Evolutionary conservation across 441 rosid species (phyloP).

Genomic region (Oxalis stricta): DNA sequence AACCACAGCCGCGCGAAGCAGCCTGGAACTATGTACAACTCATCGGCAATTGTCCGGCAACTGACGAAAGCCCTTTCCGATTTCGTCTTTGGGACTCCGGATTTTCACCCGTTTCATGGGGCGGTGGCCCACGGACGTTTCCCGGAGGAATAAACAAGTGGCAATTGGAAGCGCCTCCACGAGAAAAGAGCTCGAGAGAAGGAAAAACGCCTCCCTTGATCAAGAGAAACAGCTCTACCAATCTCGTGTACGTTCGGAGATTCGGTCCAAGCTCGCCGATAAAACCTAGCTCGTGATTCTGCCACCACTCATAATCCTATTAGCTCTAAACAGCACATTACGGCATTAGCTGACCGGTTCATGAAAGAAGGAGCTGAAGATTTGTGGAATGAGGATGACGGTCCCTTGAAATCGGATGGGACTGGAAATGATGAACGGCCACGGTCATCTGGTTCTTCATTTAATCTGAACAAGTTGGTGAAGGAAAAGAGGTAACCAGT

Average conservation of each 20-base stretch:
- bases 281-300: constrained; percentile 14
- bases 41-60: constrained; percentile 25
- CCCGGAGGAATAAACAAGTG: constrained; percentile 93
- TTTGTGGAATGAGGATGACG: constrained; percentile 80
- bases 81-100: constrained; percentile 13
- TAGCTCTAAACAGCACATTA: constrained; percentile 53
- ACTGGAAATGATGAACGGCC: too few relatives aligned
- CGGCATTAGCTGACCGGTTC: constrained; percentile 79
- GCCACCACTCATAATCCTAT: constrained; percentile 26
- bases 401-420: constrained; percentile 36
- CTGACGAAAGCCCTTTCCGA: constrained; percentile 18
- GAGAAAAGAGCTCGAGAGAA: constrained; percentile 87
- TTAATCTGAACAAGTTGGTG: constrained; percentile 36
- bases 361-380: constrained; percentile 81
- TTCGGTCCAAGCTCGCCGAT: constrained; percentile 39
- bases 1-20: too few relatives aligned
- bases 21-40: constrained; percentile 40
- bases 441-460: constrained; percentile 16
- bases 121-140: constrained; percentile 91
- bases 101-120: constrained; percentile 56
- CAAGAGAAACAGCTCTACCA: constrained; percentile 91
- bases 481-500: constrained; percentile 11
- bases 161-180: constrained; percentile 98
- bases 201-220: constrained; percentile 64
- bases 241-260: constrained; percentile 58